Evolutionary conservation across 108 stramenopile genomes (phyloP).

Genomic region (Epipyxis sp.): DNA sequence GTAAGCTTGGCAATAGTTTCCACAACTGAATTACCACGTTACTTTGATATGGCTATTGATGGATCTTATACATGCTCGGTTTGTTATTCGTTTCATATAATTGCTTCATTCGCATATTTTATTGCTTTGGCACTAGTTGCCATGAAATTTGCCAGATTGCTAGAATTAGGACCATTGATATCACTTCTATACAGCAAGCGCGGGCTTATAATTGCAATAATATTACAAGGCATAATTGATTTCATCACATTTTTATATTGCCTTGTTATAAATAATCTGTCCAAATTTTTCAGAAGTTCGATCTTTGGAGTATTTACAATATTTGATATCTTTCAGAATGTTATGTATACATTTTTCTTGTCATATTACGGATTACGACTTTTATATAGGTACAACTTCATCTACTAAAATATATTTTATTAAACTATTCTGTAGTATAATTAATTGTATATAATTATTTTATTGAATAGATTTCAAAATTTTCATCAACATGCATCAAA

Average conservation of each 20-base stretch:
- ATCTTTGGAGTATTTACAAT: background rate
- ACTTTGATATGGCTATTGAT: slow-evolving; percentile 12
- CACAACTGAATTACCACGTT: slow-evolving; percentile 18
- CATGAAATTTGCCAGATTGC: background rate
- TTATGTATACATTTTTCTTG: background rate
- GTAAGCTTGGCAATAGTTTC: too few species aligned
- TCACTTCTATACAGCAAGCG: background rate
- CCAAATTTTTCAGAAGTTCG: background rate
- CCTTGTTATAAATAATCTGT: background rate
- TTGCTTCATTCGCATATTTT: background rate
- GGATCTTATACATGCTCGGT: background rate
- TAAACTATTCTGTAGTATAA: too few species aligned
- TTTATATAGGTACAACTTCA: background rate
- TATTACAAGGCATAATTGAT: background rate
- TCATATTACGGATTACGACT: slow-evolving; percentile 9
- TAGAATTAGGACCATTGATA: background rate
- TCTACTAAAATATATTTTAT: too few species aligned
- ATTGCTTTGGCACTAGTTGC: background rate
- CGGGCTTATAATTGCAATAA: background rate
- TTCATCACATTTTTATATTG: slow-evolving; percentile 3
- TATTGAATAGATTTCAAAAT: too few species aligned
- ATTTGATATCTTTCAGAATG: background rate
- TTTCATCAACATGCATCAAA: too few species aligned
- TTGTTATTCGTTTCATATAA: slow-evolving; percentile 4
- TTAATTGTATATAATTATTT: too few species aligned